Evolutionary conservation across 2,329 filamentous ascomycete genomes (phyloP), one percentile per base, ranked within the genome.

Genomic region (Stagonosporopsis tanaceti): DNA sequence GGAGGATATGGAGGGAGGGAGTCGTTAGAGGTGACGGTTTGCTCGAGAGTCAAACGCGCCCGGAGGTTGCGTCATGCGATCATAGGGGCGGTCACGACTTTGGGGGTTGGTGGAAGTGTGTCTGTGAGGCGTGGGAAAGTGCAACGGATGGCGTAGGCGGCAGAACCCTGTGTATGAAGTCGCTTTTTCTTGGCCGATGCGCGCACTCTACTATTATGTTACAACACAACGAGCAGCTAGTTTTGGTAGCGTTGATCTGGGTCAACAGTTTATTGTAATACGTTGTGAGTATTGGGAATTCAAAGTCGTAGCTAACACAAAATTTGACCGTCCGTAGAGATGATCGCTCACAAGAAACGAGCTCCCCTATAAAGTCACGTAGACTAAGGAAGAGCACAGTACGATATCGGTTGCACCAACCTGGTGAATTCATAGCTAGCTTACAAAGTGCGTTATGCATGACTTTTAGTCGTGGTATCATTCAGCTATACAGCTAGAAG

Each of bases 401-500:
- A 22, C n/a, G 9, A 11, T 22, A 22, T 12, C 8, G n/a, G 9
- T 4, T 8, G 37, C 37, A 39, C 14, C 5, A 20, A 8, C 22
- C 37, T 22, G 5, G 4, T n/a, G 3, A 22, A 5, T 15, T 20
- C 14, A 22, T 22, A 12, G 20, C 8, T 20, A 39, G 37, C 3
- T 22, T 22, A 39, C 20, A 39, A 22, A 35, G 28, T 40, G 20
- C 34, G 45, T 8, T 20, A 15, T 47, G 27, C 28, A 27, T 25
- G 34, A 17, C 17, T 44, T 47, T 44, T 51, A 38, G 45, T 58
- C 60, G 40, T 68, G 64, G 64, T 69, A 68, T 67, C 64, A 66
- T 67, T 65, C 57, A 64, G 57, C 67, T 61, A 60, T 59, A 66
- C 63, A 61, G 64, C 58, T 61, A 70, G 59, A 63, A 66, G 61